Evolutionary conservation across 1,284 basidiomycete genomes (phyloP).

Genomic region (Ganoderma resinaceum): DNA sequence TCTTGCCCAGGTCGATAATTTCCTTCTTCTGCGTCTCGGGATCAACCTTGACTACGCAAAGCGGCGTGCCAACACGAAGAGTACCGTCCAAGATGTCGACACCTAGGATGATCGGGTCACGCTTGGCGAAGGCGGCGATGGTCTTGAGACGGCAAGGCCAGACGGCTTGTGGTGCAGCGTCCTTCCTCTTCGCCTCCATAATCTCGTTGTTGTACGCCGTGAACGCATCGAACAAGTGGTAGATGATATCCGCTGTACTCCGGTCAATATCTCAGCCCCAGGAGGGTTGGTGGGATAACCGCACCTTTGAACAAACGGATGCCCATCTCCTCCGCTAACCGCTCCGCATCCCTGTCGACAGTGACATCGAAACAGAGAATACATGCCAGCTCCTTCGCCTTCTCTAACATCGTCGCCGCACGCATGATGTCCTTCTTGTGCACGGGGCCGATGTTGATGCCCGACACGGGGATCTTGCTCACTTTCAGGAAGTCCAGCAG

Average conservation of each 20-base stretch:
- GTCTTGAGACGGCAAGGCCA: slow-evolving; percentile 97
- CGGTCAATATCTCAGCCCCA: background rate
- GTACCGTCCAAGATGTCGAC: slow-evolving; percentile 97
- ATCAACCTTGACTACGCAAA: slow-evolving; percentile 94
- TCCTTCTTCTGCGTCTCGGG: slow-evolving; percentile 89
- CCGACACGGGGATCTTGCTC: slow-evolving; percentile 97
- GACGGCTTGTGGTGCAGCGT: slow-evolving; percentile 94
- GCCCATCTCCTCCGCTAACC: slow-evolving; percentile 92
- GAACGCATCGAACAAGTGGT: slow-evolving; percentile 98
- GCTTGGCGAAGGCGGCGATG: slow-evolving; percentile 93
- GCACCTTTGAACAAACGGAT: slow-evolving; percentile 93
- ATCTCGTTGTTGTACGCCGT: slow-evolving; percentile 97
- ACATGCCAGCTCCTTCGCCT: slow-evolving; percentile 94
- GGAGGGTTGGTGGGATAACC: slow-evolving; percentile 19
- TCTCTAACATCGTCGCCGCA: slow-evolving; percentile 94
- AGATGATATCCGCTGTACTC: slow-evolving; percentile 90
- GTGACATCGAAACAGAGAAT: slow-evolving; percentile 97
- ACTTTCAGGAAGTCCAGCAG: slow-evolving; percentile 94
- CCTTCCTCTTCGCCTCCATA: slow-evolving; percentile 89
- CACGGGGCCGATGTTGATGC: slow-evolving; percentile 98
- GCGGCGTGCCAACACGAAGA: slow-evolving; percentile 92
- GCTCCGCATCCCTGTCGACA: slow-evolving; percentile 93
- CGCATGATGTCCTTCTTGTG: slow-evolving; percentile 98
- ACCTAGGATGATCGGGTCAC: slow-evolving; percentile 97
- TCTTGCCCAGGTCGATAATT: slow-evolving; percentile 91